Base-by-base conservation (phyloP, 2,329 filamentous ascomycete genomes). In the Fusarium concolor region DNA sequence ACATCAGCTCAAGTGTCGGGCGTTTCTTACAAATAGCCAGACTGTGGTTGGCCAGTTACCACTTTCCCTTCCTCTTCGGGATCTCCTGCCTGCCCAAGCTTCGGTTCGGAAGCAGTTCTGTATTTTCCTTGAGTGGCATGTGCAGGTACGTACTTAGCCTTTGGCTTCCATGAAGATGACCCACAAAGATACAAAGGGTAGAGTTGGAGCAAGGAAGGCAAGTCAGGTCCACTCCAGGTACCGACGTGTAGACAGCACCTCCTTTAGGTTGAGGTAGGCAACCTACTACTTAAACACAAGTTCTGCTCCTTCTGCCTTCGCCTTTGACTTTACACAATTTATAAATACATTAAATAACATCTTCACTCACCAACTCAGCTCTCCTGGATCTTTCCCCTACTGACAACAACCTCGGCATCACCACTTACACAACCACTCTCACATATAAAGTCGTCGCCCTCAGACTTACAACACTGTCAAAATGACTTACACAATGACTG, bases 401-500 rank as follows among this genome's bases (percentile, higher is more conserved):
- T 28, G 33, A 35, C 44, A 15, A 44, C 46, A 38, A 10, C 22
- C 22, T 24, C 22, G 22, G 6, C 22, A 4, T 24, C 22, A 39
- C 38, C 24, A 39, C 56, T 62, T 47, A 38, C 20, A 67, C 43
- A 50, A 31, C 33, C 33, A 31, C 28, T 22, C 39, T 56, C 29
- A 46, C 18, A 24, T 6, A 46, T 6, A 46, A 53, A 41, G 24
- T 31, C 52, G 51, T 55, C 22, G 18, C 46, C 33, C 45, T 41
- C 29, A 43, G 17, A 57, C 43, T 49, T 37, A 7, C 29, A 59
- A 52, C 5, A 52, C 57, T 41, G 39, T 49, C 66, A 79, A 67
- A 39, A 88, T 88, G 86, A 87, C 86, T 37, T 86, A 88, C 79
- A 87, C 86, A 67, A 87, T 88, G 82, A 87, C 86, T 17, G 85